These are phyloP conservation scores for Bipolaris victoriae DNA, from an alignment of 2,329 filamentous ascomycete genomes.

Conservation along the genomic window DNA sequence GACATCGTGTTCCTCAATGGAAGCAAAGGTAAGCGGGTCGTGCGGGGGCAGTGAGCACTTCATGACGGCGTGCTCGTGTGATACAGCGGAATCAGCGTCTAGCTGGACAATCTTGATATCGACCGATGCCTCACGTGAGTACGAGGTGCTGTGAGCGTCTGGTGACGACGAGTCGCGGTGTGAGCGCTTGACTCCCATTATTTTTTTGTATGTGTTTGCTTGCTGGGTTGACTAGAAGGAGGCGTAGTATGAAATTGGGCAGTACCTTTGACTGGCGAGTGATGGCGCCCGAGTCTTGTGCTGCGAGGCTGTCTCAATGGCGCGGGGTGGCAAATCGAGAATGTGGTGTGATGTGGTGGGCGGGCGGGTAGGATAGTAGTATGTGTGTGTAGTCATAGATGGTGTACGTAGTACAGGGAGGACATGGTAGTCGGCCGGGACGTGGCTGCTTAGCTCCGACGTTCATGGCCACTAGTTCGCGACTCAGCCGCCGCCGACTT, in stretches of 20 bases:
- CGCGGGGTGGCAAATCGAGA: not conserved
- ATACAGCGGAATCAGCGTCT: conserved; percentile 51
- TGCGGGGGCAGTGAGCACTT: conserved; percentile 84
- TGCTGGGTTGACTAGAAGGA: conserved; percentile 16
- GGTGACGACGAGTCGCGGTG: conserved; percentile 58
- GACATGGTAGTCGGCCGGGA: conserved; percentile 1
- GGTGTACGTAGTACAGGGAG: too few species aligned
- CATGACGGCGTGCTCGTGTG: conserved; percentile 61
- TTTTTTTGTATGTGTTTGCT: conserved; percentile 11
- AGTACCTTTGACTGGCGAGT: conserved; percentile 34
- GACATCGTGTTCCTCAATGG: conserved; percentile 81
- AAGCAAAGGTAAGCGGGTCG: conserved; percentile 71
- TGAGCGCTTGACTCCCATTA: conserved; percentile 66
- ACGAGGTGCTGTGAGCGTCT: conserved; percentile 43
- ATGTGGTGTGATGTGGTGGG: not conserved
- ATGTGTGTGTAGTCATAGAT: too few species aligned
- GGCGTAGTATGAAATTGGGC: conserved; percentile 26
- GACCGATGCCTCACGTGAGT: conserved; percentile 37
- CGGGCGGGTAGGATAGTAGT: not conserved
- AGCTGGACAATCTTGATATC: conserved; percentile 60
- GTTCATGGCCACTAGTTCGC: conserved; percentile 18
- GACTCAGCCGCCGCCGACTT: conserved; percentile 12
- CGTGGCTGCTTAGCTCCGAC: conserved; percentile 14
- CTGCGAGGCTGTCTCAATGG: conserved; percentile 11
- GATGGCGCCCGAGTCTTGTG: conserved; percentile 9